Conservation (phyloP, 352 stramenopile species). For the Phytophthora syringae region DNA sequence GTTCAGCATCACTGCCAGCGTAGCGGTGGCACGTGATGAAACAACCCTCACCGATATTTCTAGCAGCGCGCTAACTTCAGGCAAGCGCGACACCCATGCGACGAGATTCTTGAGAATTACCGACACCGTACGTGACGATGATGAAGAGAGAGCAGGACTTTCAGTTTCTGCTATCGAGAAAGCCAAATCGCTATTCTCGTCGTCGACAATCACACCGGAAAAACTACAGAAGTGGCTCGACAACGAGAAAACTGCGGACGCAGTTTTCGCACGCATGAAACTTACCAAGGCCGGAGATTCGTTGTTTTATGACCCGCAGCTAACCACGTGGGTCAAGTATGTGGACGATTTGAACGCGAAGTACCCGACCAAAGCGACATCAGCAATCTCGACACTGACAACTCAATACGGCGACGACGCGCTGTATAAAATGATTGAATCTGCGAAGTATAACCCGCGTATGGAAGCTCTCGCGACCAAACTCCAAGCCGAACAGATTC, state of each 20-base stretch:
- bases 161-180: neutral
- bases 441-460: neutral
- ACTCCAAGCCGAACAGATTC: neutral
- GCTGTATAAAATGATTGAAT: conserved; percentile 4
- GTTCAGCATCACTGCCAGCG: neutral
- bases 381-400: neutral
- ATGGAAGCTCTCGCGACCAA: neutral
- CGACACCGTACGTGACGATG: neutral
- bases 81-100: no score
- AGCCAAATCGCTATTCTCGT: neutral
- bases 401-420: neutral
- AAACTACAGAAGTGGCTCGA: no score
- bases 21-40: neutral
- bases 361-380: conserved; percentile 1
- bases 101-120: neutral
- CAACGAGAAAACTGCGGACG: no score
- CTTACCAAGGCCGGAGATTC: neutral
- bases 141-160: neutral
- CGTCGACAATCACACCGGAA: neutral
- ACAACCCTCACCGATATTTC: neutral
- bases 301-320: neutral
- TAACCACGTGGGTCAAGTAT: neutral
- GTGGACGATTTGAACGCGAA: conserved; percentile 5
- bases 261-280: no score
- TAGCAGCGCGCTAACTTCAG: no score